Evolutionary conservation across 1,284 basidiomycete genomes (phyloP).

Genomic region (Vanrija pseudolonga): DNA sequence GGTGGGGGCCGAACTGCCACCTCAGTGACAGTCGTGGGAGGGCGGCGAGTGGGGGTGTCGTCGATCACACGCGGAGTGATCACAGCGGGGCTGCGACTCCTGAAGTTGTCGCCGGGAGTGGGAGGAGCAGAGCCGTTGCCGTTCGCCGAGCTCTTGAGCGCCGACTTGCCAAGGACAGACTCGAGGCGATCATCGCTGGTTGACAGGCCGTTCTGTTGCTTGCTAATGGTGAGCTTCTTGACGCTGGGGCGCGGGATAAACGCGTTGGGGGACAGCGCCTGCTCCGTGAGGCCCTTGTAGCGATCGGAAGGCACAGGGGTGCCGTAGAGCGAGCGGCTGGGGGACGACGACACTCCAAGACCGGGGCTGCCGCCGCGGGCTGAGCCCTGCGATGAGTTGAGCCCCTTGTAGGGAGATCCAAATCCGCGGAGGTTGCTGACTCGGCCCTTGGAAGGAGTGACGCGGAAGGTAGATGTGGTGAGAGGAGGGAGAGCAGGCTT

Average conservation of each 20-base stretch:
- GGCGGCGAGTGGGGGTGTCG: slow-evolving; percentile 17
- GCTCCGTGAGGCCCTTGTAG: slow-evolving; percentile 58
- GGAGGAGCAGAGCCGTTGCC: slow-evolving; percentile 42
- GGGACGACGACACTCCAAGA: slow-evolving; percentile 26
- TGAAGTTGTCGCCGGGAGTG: slow-evolving; percentile 25
- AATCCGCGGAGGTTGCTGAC: slow-evolving; percentile 53
- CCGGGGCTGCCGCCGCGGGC: slow-evolving; percentile 33
- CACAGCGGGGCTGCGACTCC: slow-evolving; percentile 55
- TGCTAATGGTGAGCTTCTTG: slow-evolving; percentile 86
- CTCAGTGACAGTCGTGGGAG: background rate
- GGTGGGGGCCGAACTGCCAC: too few species aligned
- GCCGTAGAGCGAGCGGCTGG: slow-evolving; percentile 25
- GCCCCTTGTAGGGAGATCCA: slow-evolving; percentile 38
- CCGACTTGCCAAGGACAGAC: slow-evolving; percentile 45
- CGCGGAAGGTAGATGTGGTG: slow-evolving; percentile 48
- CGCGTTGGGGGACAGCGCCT: slow-evolving; percentile 54
- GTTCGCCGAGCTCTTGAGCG: slow-evolving; percentile 45
- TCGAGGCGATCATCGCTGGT: slow-evolving; percentile 41
- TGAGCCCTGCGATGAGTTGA: slow-evolving; percentile 25
- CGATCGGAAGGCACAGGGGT: slow-evolving; percentile 39
- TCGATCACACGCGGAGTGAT: slow-evolving; percentile 17
- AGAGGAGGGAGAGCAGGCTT: slow-evolving; percentile 50
- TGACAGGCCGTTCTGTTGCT: slow-evolving; percentile 48
- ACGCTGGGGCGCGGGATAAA: slow-evolving; percentile 75
- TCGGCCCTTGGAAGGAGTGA: slow-evolving; percentile 48